Evolutionary conservation across 768 basidiomycete genomes (phyloP), one percentile per base, ranked within the genome.

Genomic region (Agrocybe praecox): DNA sequence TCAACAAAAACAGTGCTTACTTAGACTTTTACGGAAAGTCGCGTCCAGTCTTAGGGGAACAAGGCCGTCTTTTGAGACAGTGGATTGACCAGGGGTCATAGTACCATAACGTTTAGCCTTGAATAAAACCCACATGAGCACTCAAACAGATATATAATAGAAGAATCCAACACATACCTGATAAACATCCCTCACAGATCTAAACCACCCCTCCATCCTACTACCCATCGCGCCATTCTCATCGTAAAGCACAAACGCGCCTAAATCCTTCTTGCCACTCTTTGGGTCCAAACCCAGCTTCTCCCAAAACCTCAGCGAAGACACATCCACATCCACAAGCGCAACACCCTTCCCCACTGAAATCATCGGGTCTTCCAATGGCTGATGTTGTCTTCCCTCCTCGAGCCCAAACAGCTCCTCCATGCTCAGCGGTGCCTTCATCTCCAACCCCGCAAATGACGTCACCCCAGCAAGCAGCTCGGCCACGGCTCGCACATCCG

Each of bases 261-360:
- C 80, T 4, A 90, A 76, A 61, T 94, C 79, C 71, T 94, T 94
- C 55, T 73, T 75, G 7, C 94, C 93, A 33, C 80, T 80, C 46
- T 81, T 78, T 0, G 93, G 93, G 15, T 78, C 76, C 44, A 95
- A 67, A 0, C 90, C 91, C 12, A 94, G 78, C 67, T 92, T 94
- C 62, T 90, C 88, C 92, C 93, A 94, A 68, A 94, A 94, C 2
- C 87, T 80, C 21, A 94, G 66, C 0, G 91, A 88, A 4, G 90
- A 71, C 1, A 91, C 87, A 14, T 84, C 69, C 17, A 91, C 69
- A 42, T 92, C 85, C n/a, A 94, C 75, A 23, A 92, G 70, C 3
- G 83, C 79, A 34, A 87, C 86, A 2, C 83, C 82, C 64, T 90
- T 91, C 2, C 82, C 86, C 24, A 90, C 77, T 0, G 86, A 76